phyloP scores from a whole-genome alignment of 345 rosid species.

The Rhizophora mangle region DNA sequence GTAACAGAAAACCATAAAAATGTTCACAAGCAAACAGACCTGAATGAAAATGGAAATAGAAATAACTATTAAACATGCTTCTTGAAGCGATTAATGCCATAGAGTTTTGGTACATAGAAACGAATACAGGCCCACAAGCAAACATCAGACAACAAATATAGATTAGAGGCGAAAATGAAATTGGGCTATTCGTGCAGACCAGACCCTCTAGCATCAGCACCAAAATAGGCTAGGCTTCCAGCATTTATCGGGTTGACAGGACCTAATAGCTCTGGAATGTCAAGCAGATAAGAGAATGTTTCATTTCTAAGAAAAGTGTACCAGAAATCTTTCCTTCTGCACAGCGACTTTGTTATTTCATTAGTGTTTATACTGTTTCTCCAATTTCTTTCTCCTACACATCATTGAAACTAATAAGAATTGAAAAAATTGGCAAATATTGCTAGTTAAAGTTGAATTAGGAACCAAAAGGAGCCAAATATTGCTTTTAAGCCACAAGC shows the following conservation, averaged over 20 bases:
- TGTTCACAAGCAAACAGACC: too few species aligned
- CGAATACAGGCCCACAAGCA: conserved; percentile 9
- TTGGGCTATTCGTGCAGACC: conserved; percentile 1
- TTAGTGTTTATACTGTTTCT: conserved; percentile 5
- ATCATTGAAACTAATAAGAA: conserved; percentile 26
- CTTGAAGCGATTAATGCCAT: conserved; percentile 10
- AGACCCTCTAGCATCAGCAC: conserved; percentile 1
- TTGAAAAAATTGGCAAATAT: conserved; percentile 33
- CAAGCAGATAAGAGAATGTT: conserved; percentile 6
- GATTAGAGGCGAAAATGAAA: not conserved
- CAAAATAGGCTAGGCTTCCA: conserved; percentile 5
- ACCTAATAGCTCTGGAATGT: not conserved
- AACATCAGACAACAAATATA: conserved; percentile 12
- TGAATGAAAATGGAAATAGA: not conserved
- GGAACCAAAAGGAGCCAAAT: conserved; percentile 16
- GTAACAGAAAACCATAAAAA: too few species aligned
- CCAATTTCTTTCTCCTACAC: conserved; percentile 15
- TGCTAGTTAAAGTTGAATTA: conserved; percentile 37
- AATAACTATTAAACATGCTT: not conserved
- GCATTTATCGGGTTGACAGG: conserved; percentile 9
- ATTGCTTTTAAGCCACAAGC: conserved; percentile 53
- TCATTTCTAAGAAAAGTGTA: not conserved
- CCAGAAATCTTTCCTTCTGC: conserved; percentile 32
- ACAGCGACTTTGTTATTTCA: not conserved
- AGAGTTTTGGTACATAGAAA: conserved; percentile 18